phyloP scores from a whole-genome alignment of 2,329 filamentous ascomycete species.

The Aspergillus viridinutans region DNA sequence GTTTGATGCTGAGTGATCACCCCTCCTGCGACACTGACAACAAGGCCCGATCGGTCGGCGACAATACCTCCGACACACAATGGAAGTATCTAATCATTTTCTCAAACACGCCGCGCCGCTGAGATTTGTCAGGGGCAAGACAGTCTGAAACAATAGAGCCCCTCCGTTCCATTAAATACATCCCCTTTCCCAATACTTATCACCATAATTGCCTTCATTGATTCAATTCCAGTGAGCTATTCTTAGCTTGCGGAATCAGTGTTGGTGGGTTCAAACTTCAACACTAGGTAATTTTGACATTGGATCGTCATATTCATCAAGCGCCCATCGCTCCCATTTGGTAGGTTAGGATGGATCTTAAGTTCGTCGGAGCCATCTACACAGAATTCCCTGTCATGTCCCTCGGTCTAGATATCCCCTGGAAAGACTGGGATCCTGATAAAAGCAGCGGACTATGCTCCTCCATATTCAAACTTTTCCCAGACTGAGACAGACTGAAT shows the following conservation, averaged over 20 bases:
- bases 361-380: too few relatives aligned
- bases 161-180: background rate
- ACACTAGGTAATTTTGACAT: background rate
- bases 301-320: background rate
- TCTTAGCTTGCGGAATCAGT: background rate
- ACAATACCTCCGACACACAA: background rate
- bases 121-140: slow-evolving; percentile 1
- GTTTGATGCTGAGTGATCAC: background rate
- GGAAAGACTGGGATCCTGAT: background rate
- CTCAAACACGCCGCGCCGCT: background rate
- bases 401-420: background rate
- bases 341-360: too few relatives aligned
- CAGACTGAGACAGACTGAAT: too few relatives aligned
- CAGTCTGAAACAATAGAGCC: slow-evolving; percentile 1
- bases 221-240: background rate
- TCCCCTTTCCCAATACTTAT: background rate
- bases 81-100: background rate
- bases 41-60: background rate
- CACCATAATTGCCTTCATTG: background rate
- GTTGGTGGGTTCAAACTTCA: background rate
- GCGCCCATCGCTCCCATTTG: too few relatives aligned
- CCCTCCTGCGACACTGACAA: background rate
- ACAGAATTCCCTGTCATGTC: too few relatives aligned
- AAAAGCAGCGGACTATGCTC: background rate
- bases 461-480: background rate